Base-by-base conservation (phyloP, 1,139 yeast genomes). In the Sugiyamaella grinbergsii region DNA sequence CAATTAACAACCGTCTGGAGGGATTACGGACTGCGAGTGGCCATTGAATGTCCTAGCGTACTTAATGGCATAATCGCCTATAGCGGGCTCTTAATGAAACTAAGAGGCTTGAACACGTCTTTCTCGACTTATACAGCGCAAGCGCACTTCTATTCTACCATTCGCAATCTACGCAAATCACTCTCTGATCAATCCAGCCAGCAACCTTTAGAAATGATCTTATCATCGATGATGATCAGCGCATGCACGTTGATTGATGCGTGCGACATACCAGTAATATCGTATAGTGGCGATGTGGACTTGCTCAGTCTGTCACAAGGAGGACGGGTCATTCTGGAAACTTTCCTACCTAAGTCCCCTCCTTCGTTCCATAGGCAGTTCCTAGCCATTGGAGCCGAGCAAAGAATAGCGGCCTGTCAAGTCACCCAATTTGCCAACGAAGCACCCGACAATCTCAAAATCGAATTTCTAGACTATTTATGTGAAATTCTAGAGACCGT, bases 391-490 rank as follows among this genome's bases (percentile, higher is more conserved):
- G 41, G 36, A 13, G 13, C n/a, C 18, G 23, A 42, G 11, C 32
- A 34, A 18, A 8, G 42, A 15, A n/a, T 22, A 16, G 47, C 39
- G 5, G 39, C 42, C 5, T 26, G 36, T 42, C 37, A 31, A 11
- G 26, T 26, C 5, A n/a, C 47, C 11, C 26, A 32, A 13, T 13
- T 28, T 2, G 32, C 20, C 5, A 24, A 11, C 4, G 20, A 7
- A 7, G 29, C 42, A 10, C 13, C 34, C 8, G 31, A 36, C 4
- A 31, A 24, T 24, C 11, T 23, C 15, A 34, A 37, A 5, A 29
- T 48, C 24, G 43, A 42, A 22, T 48, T 48, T 36, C 20, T 48
- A 33, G 47, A 48, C 19, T 48, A 42, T 34, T 26, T 48, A 15
- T 15, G n/a, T n/a, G 38, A 42, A 5, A 15, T n/a, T 15, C 29